phyloP scores from a whole-genome alignment of 768 basidiomycete species.

The Mycena rosella region DNA sequence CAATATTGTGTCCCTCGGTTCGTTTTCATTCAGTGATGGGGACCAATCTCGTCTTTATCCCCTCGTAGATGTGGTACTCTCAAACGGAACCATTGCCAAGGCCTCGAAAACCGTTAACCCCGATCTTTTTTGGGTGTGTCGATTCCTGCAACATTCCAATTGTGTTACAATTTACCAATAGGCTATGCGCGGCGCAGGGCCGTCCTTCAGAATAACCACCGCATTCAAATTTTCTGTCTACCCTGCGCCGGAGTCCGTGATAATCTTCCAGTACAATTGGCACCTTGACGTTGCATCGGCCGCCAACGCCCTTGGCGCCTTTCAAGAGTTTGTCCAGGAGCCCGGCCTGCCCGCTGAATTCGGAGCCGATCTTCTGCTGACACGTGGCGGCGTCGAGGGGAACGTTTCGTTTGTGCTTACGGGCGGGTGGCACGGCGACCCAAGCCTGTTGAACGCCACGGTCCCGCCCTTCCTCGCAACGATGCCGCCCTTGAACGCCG shows the following conservation, averaged over 20 bases:
- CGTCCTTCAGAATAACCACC: constrained; percentile 57
- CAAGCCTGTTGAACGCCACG: constrained; percentile 46
- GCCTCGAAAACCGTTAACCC: constrained; percentile 52
- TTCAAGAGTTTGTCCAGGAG: constrained; percentile 49
- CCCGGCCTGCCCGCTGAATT: constrained; percentile 50
- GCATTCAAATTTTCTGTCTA: constrained; percentile 52
- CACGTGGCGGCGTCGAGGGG: constrained; percentile 46
- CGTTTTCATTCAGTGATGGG: not conserved
- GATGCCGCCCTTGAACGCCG: constrained; percentile 45
- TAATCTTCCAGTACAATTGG: constrained; percentile 55
- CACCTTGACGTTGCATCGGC: constrained; percentile 49
- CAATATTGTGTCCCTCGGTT: constrained; percentile 42
- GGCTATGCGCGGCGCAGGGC: constrained; percentile 56
- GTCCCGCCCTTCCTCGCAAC: constrained; percentile 49
- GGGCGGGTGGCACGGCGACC: constrained; percentile 57
- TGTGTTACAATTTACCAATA: constrained; percentile 35
- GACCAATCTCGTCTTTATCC: not conserved
- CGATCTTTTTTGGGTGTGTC: constrained; percentile 66
- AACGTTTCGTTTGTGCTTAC: constrained; percentile 49
- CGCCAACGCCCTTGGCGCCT: constrained; percentile 45
- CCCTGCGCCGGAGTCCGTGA: constrained; percentile 52
- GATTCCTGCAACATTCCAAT: not conserved
- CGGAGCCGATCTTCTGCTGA: constrained; percentile 51
- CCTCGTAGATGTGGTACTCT: constrained; percentile 45
- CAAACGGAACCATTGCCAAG: constrained; percentile 50